A percentile compares a stretch with the other conserved stretches of the same genome.
Evolutionary conservation across 2,329 filamentous ascomycete species (phyloP).

Genomic region (Cladosporium sp.): DNA sequence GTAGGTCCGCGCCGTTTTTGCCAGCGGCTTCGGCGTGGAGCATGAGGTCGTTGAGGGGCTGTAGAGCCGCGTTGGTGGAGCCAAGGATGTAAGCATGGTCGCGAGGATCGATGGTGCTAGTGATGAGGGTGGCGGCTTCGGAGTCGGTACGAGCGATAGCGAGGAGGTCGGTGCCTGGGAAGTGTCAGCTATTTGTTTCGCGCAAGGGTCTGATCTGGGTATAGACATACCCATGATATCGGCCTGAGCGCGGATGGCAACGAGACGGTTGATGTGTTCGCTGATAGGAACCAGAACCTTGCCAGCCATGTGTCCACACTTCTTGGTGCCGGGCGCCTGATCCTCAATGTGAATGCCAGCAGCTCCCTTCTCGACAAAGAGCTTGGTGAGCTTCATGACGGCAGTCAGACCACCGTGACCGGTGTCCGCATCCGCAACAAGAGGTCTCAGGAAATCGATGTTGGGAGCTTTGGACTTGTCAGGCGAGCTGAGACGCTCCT

Average conservation of each 20-base stretch:
- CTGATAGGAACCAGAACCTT: slow-evolving; percentile 96
- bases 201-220: not conserved
- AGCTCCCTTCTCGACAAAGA: slow-evolving; percentile 94
- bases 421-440: slow-evolving; percentile 95
- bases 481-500: slow-evolving; percentile 81
- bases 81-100: slow-evolving; percentile 95
- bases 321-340: slow-evolving; percentile 97
- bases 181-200: not conserved
- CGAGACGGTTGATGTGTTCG: slow-evolving; percentile 97
- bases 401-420: slow-evolving; percentile 97
- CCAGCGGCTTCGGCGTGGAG: slow-evolving; percentile 77
- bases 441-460: slow-evolving; percentile 91
- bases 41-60: slow-evolving; percentile 91
- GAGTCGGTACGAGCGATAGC: slow-evolving; percentile 94
- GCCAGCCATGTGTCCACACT: slow-evolving; percentile 99
- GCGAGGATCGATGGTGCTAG: slow-evolving; percentile 90
- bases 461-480: slow-evolving; percentile 74
- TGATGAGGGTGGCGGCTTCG: slow-evolving; percentile 96
- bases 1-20: slow-evolving; percentile 77
- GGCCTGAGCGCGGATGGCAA: slow-evolving; percentile 94
- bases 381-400: slow-evolving; percentile 98
- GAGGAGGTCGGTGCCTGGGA: slow-evolving; percentile 74
- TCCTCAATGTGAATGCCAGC: slow-evolving; percentile 99
- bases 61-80: slow-evolving; percentile 78
- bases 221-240: slow-evolving; percentile 85